phyloP scores from a whole-genome alignment of 2,329 filamentous ascomycete species.

The Nectriaceae sp. region DNA sequence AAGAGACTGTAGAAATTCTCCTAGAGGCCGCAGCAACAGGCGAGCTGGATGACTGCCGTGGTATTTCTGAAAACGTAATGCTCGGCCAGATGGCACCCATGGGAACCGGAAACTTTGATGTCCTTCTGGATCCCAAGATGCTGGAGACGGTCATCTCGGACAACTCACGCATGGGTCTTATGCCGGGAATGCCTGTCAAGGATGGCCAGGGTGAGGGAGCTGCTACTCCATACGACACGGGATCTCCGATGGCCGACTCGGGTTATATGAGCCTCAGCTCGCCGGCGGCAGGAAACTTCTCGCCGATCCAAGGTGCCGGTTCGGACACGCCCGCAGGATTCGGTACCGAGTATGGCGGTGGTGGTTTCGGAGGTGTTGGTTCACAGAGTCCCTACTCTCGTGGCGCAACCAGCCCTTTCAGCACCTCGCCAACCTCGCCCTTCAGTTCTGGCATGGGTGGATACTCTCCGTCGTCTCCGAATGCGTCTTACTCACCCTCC shows the following conservation, averaged over 20 bases:
- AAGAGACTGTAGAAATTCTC: slow-evolving; percentile 98
- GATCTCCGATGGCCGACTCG: slow-evolving; percentile 75
- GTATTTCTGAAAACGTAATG: slow-evolving; percentile 99
- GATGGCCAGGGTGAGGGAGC: slow-evolving; percentile 76
- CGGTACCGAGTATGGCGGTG: slow-evolving; percentile 59
- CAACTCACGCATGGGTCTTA: slow-evolving; percentile 82
- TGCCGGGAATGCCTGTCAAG: slow-evolving; percentile 77
- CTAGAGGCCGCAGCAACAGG: slow-evolving; percentile 93
- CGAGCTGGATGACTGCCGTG: slow-evolving; percentile 95
- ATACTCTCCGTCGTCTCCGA: slow-evolving; percentile 78
- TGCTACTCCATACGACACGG: slow-evolving; percentile 91
- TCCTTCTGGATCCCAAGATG: slow-evolving; percentile 92
- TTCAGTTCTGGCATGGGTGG: slow-evolving; percentile 58
- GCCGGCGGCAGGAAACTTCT: slow-evolving; percentile 68
- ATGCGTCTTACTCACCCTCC: slow-evolving; percentile 73
- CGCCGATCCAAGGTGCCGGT: slow-evolving; percentile 73
- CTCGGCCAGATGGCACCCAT: slow-evolving; percentile 95
- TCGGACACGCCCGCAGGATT: slow-evolving; percentile 72
- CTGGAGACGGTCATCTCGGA: slow-evolving; percentile 92
- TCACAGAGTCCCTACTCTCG: slow-evolving; percentile 64
- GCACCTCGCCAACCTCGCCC: slow-evolving; percentile 67
- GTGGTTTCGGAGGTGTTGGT: slow-evolving; percentile 51
- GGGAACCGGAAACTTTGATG: slow-evolving; percentile 94
- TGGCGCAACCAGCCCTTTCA: slow-evolving; percentile 75
- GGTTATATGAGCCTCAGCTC: slow-evolving; percentile 66